Percentiles rank a stretch among this genome's conserved stretches.
Evolutionary conservation across 106 monocot species (phyloP).

Genomic region (Phalaenopsis equestris): DNA sequence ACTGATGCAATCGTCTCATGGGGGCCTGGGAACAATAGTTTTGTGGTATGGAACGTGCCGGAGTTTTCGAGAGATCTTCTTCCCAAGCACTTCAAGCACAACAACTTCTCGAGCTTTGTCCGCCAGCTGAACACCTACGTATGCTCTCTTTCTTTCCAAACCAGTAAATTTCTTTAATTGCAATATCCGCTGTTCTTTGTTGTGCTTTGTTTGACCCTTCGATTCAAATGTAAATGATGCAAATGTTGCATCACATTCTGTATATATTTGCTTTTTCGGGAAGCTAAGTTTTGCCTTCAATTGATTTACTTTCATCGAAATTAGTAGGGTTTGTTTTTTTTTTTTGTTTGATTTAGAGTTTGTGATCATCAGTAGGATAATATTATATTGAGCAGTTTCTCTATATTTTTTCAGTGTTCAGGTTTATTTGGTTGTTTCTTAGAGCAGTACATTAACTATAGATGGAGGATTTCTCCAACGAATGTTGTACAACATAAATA

Average conservation of each 20-base stretch:
- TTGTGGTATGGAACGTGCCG: constrained; percentile 41
- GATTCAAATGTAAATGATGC: not conserved
- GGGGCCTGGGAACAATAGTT: constrained; percentile 42
- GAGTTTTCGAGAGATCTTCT: constrained; percentile 48
- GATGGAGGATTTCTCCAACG: no score
- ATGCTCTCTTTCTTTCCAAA: constrained; percentile 2
- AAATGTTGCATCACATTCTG: not conserved
- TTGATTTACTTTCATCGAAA: not conserved
- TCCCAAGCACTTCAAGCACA: constrained; percentile 66
- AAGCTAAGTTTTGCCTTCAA: not conserved
- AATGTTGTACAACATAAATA: no score
- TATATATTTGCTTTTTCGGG: not conserved
- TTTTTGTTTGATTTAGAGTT: not conserved
- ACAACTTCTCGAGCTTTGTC: constrained; percentile 63
- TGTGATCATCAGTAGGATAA: no score
- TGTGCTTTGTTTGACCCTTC: not conserved
- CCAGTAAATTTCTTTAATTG: not conserved
- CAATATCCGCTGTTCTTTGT: not conserved
- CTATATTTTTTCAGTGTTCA: no score
- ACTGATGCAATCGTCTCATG: constrained; percentile 35
- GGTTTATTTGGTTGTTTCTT: no score
- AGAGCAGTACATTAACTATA: no score
- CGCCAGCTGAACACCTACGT: constrained; percentile 56
- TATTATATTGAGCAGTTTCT: no score
- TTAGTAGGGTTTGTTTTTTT: not conserved